Evolutionary conservation across 2,329 filamentous ascomycete genomes (phyloP).

Genomic region (Verticillium alfalfae): DNA sequence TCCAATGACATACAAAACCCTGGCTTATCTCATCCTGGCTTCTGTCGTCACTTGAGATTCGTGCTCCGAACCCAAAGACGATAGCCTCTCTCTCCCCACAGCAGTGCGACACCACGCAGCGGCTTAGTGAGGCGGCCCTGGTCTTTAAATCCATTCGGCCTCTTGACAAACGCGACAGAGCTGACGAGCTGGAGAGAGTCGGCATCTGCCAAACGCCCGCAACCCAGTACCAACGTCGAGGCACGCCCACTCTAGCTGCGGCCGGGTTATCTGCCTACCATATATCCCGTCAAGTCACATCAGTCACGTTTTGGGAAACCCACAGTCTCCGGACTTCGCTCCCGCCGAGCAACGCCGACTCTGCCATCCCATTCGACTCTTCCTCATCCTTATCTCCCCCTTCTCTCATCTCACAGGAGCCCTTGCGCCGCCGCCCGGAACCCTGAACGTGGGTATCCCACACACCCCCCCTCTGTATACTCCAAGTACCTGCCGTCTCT

Average conservation of each 20-base stretch:
- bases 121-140: constrained; percentile 6
- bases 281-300: background rate
- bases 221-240: constrained; percentile 4
- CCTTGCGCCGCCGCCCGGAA: constrained; percentile 1
- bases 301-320: background rate
- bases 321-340: background rate
- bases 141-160: constrained; percentile 3
- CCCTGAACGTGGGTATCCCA: background rate
- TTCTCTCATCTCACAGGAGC: background rate
- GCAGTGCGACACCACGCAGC: background rate
- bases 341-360: background rate
- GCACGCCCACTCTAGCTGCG: constrained; percentile 7
- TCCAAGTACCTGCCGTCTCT: background rate
- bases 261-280: constrained; percentile 8
- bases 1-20: constrained; percentile 54
- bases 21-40: constrained; percentile 51
- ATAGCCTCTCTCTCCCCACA: background rate
- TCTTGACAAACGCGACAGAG: constrained; percentile 7
- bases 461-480: background rate
- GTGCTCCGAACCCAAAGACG: constrained; percentile 4
- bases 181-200: constrained; percentile 6
- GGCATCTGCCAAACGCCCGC: constrained; percentile 8
- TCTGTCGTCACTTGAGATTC: constrained; percentile 44
- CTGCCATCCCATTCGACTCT: background rate
- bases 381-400: background rate